A percentile compares a stretch with the other conserved stretches of the same genome.
Conservation (phyloP, 2,329 filamentous ascomycete species). For the Ophiostoma ips region DNA sequence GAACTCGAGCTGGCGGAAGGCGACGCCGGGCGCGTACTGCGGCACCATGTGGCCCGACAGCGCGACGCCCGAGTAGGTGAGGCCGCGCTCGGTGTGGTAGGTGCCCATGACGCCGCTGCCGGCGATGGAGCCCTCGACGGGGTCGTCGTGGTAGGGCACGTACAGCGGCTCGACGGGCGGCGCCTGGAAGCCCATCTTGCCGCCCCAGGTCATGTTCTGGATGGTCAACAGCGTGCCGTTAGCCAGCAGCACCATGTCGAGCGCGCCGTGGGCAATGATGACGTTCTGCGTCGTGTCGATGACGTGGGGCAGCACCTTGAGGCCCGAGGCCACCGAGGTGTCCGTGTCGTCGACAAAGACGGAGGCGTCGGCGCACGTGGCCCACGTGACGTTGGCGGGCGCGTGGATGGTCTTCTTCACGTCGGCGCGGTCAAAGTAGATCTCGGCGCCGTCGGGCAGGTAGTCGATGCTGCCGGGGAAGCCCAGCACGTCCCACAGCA, state of each 20-base stretch:
- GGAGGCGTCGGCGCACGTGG: slow-evolving; percentile 32
- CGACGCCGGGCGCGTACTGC: slow-evolving; percentile 53
- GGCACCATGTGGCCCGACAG: slow-evolving; percentile 54
- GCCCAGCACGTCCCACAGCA: slow-evolving; percentile 50
- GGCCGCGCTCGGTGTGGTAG: slow-evolving; percentile 56
- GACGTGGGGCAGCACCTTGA: slow-evolving; percentile 50
- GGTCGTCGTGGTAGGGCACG: slow-evolving; percentile 49
- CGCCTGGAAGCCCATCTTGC: slow-evolving; percentile 52
- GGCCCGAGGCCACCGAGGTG: slow-evolving; percentile 36
- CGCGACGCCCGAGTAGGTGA: slow-evolving; percentile 55
- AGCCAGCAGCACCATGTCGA: slow-evolving; percentile 53
- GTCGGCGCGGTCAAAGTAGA: slow-evolving; percentile 58
- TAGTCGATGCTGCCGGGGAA: slow-evolving; percentile 52
- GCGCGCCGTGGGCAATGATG: slow-evolving; percentile 56
- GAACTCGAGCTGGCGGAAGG: slow-evolving; percentile 62
- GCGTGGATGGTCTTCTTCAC: slow-evolving; percentile 20
- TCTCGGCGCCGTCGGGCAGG: slow-evolving; percentile 41
- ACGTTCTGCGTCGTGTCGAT: slow-evolving; percentile 62
- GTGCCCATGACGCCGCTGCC: slow-evolving; percentile 52
- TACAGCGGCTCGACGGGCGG: slow-evolving; percentile 49
- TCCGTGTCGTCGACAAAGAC: slow-evolving; percentile 32
- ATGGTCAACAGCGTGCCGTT: slow-evolving; percentile 59
- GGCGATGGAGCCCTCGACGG: slow-evolving; percentile 16
- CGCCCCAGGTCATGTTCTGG: slow-evolving; percentile 73
- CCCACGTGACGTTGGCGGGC: slow-evolving; percentile 30